A percentile compares a stretch with the other conserved stretches of the same genome.
Conservation (phyloP, 331 rosid genomes). For the Spiraea crenata region DNA sequence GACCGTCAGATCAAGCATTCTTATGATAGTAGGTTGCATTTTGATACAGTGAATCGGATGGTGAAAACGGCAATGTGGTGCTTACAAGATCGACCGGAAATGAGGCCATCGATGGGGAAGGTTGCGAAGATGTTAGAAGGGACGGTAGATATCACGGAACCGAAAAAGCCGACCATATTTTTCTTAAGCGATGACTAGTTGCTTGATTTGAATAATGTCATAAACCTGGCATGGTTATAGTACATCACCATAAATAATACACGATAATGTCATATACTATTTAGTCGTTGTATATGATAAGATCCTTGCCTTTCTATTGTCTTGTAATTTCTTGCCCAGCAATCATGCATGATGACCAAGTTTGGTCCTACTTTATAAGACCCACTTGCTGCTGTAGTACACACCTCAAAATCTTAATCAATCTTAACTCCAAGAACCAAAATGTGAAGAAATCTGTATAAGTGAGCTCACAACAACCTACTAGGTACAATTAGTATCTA, state of each 20-base stretch:
- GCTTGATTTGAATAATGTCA: background rate
- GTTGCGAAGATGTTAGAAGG: slow-evolving; percentile 96
- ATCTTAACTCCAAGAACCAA: background rate
- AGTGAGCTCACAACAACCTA: no score
- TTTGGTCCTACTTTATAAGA: no score
- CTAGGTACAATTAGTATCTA: no score
- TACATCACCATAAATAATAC: no score
- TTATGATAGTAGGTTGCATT: slow-evolving; percentile 60
- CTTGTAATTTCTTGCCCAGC: no score
- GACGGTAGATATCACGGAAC: slow-evolving; percentile 70
- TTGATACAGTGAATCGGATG: slow-evolving; percentile 72
- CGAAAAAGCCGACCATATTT: slow-evolving; percentile 79
- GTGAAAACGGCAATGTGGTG: slow-evolving; percentile 96
- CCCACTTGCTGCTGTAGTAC: no score
- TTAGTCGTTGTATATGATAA: no score
- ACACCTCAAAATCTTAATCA: background rate
- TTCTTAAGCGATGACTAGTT: slow-evolving; percentile 52
- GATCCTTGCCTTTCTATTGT: no score
- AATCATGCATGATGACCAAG: no score
- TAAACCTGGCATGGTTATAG: background rate
- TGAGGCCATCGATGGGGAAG: slow-evolving; percentile 92
- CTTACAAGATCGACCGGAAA: slow-evolving; percentile 76
- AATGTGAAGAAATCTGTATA: background rate
- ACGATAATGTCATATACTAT: no score
- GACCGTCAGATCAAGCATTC: slow-evolving; percentile 54